Conservation (phyloP, 1,284 basidiomycete species). For the Sphaerobolus stellatus region DNA sequence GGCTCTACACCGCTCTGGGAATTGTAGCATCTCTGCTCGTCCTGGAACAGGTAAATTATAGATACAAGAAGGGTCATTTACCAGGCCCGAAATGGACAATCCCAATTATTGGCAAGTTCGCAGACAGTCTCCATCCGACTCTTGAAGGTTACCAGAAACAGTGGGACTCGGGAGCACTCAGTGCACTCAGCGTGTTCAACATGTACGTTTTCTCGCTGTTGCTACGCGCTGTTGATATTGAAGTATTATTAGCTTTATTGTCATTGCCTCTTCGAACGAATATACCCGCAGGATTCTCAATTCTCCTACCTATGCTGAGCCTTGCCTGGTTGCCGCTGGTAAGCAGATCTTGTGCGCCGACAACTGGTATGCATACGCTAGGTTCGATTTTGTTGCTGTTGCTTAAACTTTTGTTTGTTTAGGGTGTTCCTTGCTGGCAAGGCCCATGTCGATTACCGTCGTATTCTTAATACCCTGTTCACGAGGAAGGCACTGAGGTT, state of each 20-base stretch:
- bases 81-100: slow-evolving; percentile 91
- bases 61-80: slow-evolving; percentile 82
- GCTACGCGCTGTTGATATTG: slow-evolving; percentile 3
- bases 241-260: slow-evolving; percentile 74
- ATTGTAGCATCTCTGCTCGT: slow-evolving; percentile 65
- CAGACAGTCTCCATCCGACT: slow-evolving; percentile 84
- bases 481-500: slow-evolving; percentile 91
- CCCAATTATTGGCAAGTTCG: slow-evolving; percentile 91
- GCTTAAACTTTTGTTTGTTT: too few relatives aligned
- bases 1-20: slow-evolving; percentile 65
- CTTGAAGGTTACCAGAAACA: slow-evolving; percentile 88
- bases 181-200: slow-evolving; percentile 91
- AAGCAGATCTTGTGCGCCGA: slow-evolving; percentile 85
- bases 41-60: slow-evolving; percentile 82
- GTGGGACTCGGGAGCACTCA: slow-evolving; percentile 84
- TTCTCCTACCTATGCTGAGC: slow-evolving; percentile 86
- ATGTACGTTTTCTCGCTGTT: slow-evolving; percentile 73
- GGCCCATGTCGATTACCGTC: slow-evolving; percentile 91
- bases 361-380: slow-evolving; percentile 77
- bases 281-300: slow-evolving; percentile 92
- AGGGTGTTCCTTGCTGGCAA: slow-evolving; percentile 98
- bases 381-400: neutral
- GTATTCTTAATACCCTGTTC: slow-evolving; percentile 88
- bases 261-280: slow-evolving; percentile 92
- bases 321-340: slow-evolving; percentile 91